Base-by-base conservation (phyloP, 371 early-diverging fungal genomes). In the Lichtheimia ornata region DNA sequence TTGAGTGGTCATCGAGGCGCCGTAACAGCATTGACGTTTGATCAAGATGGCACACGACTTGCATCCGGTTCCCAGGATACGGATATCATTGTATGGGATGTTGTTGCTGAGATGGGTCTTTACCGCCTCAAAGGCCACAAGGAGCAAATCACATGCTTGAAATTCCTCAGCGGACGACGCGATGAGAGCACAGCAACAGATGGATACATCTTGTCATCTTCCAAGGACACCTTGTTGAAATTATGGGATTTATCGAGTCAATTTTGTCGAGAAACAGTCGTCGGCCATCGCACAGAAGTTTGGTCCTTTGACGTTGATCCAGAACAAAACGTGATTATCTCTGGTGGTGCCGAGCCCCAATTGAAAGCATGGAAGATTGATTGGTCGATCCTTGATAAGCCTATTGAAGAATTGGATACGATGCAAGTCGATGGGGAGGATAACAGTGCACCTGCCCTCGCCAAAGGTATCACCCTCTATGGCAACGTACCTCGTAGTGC, bases 191-290 rank as follows among this genome's bases (percentile, higher is more conserved):
- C 71, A 22, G 67, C 76, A 2, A 61, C 50, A 3, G 77, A 78
- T 30, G 90, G 91, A 13, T 93, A 93, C 63, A 62, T 98, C 43
- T 66, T 97, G 20, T 94, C 93, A 13, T 76, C 89, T 27, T 92
- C 94, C 57, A 98, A 97, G 73, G 98, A 98, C 74, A 93, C 97
- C 14, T 83, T 96, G 68, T 73, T 98, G 61, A 97, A 97, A 78
- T 71, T 96, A 47, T 98, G 98, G 98, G 98, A 97, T 72, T 76
- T 97, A 52, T 82, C 89, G 44, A 91, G 93, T 18, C 90, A 90
- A 67, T 93, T 93, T 69, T 98, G 98, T 71, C 89, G 96, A 53
- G 96, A 98, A 67, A 98, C 98, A 18, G 63, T 96, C 40, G 91
- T 95, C 3, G 90, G 90, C 9, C 97, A 98, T 70, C 90, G 94